A percentile compares a stretch with the other conserved stretches of the same genome.
Evolutionary conservation across 768 basidiomycete species (phyloP).

Genomic region (Auricularia sp.): DNA sequence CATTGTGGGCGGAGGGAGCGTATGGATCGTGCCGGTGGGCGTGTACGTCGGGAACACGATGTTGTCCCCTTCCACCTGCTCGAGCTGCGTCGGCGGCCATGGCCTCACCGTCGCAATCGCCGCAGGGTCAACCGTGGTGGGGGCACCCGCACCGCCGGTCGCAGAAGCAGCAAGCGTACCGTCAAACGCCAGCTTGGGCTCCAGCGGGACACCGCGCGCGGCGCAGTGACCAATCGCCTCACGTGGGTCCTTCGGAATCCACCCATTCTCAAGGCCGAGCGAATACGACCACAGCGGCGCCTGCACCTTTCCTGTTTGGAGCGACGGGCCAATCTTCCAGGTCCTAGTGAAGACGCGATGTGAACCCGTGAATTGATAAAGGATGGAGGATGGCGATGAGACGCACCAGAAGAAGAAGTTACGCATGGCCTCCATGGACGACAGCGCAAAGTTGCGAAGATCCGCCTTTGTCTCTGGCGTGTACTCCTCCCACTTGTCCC

Average conservation of each 20-base stretch:
- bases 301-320: constrained; percentile 20
- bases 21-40: constrained; percentile 44
- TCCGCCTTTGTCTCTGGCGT: constrained; percentile 32
- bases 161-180: constrained; percentile 52
- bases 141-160: constrained; percentile 53
- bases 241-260: constrained; percentile 69
- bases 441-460: constrained; percentile 38
- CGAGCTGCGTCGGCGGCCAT: constrained; percentile 47
- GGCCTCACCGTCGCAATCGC: constrained; percentile 31
- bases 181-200: constrained; percentile 31
- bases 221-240: constrained; percentile 52
- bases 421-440: constrained; percentile 56
- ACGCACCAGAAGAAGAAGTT: constrained; percentile 64
- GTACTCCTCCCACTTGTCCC: background rate
- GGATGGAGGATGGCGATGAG: constrained; percentile 19
- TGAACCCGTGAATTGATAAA: background rate
- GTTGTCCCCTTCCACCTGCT: constrained; percentile 23
- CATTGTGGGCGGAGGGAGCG: constrained; percentile 46
- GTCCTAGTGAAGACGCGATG: constrained; percentile 25
- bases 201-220: constrained; percentile 15
- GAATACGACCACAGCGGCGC: constrained; percentile 62
- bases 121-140: constrained; percentile 30
- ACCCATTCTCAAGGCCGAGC: constrained; percentile 61
- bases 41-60: constrained; percentile 52
- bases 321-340: constrained; percentile 28